These are phyloP conservation scores for Phytophthora pini DNA, from an alignment of 352 stramenopile genomes.

Conservation along the genomic window DNA sequence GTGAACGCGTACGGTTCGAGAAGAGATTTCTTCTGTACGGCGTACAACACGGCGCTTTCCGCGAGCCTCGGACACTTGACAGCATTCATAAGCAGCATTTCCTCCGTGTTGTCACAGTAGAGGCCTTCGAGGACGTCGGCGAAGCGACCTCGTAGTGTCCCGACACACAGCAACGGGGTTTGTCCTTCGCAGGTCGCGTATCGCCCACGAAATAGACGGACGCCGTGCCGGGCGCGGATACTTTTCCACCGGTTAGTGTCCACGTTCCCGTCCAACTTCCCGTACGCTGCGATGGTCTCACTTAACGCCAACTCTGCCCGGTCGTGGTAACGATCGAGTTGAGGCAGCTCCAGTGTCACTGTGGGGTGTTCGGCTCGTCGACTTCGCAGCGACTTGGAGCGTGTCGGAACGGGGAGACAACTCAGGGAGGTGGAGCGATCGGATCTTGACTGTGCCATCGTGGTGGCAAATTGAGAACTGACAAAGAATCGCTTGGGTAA, in stretches of 20 bases:
- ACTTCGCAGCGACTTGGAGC: slow-evolving; percentile 10
- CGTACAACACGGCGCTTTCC: slow-evolving; percentile 38
- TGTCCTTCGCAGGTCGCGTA: neutral
- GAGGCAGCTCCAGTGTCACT: slow-evolving; percentile 1
- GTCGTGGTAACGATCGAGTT: slow-evolving; percentile 38
- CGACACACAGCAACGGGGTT: slow-evolving; percentile 34
- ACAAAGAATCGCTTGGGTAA: neutral
- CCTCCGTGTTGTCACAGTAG: slow-evolving; percentile 36
- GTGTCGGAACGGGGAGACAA: neutral
- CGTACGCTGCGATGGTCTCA: slow-evolving; percentile 38
- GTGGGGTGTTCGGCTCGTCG: slow-evolving; percentile 2
- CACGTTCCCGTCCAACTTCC: slow-evolving; percentile 25
- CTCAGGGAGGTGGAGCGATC: neutral
- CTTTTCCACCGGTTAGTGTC: slow-evolving; percentile 39
- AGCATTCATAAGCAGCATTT: slow-evolving; percentile 39
- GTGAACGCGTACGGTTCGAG: slow-evolving; percentile 40
- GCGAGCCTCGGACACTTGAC: slow-evolving; percentile 33
- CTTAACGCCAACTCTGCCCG: slow-evolving; percentile 28
- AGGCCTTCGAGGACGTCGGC: slow-evolving; percentile 47
- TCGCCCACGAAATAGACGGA: slow-evolving; percentile 38
- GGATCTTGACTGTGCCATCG: neutral
- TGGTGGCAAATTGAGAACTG: slow-evolving; percentile 1
- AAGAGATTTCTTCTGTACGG: slow-evolving; percentile 16
- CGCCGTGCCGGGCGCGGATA: slow-evolving; percentile 24
- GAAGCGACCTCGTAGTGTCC: slow-evolving; percentile 34